Percentiles rank a stretch among this genome's conserved stretches.
phyloP scores from a whole-genome alignment of 129 eudicot genomes.

The Smallanthus sonchifolius region DNA sequence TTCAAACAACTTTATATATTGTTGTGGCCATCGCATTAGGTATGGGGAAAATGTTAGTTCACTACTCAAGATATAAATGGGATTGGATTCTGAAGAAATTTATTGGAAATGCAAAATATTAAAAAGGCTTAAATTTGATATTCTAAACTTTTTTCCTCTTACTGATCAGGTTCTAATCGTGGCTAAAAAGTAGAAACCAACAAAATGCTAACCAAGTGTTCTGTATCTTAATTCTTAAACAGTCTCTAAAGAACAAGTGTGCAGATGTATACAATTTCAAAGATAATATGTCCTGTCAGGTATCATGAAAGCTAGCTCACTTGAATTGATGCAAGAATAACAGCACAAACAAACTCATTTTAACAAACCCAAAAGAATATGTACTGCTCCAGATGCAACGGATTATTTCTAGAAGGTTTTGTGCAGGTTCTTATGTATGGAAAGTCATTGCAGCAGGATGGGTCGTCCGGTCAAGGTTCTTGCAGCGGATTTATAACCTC shows the following conservation, averaged over 20 bases:
- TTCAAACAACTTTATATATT: too few relatives aligned
- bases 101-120: too few relatives aligned
- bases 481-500: slow-evolving; percentile 26
- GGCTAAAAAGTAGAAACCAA: background rate
- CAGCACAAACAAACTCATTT: slow-evolving; percentile 27
- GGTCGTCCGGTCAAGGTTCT: slow-evolving; percentile 35
- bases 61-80: too few relatives aligned
- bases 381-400: slow-evolving; percentile 98
- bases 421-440: slow-evolving; percentile 80
- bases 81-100: too few relatives aligned
- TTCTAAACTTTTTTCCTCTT: background rate
- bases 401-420: slow-evolving; percentile 90
- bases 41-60: too few relatives aligned
- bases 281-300: background rate
- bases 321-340: slow-evolving; percentile 82
- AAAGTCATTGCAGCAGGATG: slow-evolving; percentile 73
- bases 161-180: background rate
- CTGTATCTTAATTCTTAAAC: background rate
- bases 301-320: slow-evolving; percentile 28
- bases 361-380: slow-evolving; percentile 9
- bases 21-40: too few relatives aligned
- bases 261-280: background rate
- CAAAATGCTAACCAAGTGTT: background rate
- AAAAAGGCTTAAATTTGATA: background rate
- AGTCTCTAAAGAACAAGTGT: background rate